A percentile compares a stretch with the other conserved stretches of the same genome.
These are phyloP conservation scores for Thalassiosira ordinaria DNA, from an alignment of 352 stramenopile genomes.

Conservation along the genomic window DNA sequence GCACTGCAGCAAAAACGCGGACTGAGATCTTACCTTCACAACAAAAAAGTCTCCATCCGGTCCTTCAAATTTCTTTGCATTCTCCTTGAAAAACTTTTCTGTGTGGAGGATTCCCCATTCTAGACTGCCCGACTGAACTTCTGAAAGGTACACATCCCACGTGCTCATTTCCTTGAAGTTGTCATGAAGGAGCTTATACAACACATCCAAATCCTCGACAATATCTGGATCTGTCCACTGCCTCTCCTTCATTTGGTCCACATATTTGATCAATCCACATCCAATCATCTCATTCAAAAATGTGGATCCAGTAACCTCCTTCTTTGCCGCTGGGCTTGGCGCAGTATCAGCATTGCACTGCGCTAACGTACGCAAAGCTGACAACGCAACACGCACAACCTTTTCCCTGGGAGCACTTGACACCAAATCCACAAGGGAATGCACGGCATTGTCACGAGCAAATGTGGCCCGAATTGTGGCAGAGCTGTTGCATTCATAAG, in stretches of 20 bases:
- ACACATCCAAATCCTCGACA: conserved; percentile 65
- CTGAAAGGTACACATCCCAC: conserved; percentile 93
- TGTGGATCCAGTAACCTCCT: conserved; percentile 46
- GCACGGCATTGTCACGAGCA: conserved; percentile 61
- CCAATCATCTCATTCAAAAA: conserved; percentile 94
- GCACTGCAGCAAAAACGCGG: background rate
- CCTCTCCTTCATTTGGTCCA: conserved; percentile 90
- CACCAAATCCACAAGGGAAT: conserved; percentile 79
- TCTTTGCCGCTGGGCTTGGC: conserved; percentile 4
- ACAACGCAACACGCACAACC: conserved; percentile 92
- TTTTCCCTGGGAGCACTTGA: conserved; percentile 93
- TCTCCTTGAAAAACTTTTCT: conserved; percentile 97
- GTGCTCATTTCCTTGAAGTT: conserved; percentile 86
- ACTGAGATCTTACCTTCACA: conserved; percentile 51
- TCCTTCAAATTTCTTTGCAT: conserved; percentile 92
- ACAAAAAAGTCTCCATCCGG: conserved; percentile 58
- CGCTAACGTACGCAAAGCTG: conserved; percentile 88
- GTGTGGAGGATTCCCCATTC: conserved; percentile 95
- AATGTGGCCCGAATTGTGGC: conserved; percentile 54
- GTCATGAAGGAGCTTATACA: conserved; percentile 68
- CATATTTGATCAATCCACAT: conserved; percentile 90
- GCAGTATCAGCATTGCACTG: conserved; percentile 39
- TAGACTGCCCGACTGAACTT: conserved; percentile 91
- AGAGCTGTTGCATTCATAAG: conserved; percentile 84
- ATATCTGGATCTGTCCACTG: conserved; percentile 95